phyloP scores from a whole-genome alignment of 176 grass and related monocot genomes.

The Oryza longistaminata region DNA sequence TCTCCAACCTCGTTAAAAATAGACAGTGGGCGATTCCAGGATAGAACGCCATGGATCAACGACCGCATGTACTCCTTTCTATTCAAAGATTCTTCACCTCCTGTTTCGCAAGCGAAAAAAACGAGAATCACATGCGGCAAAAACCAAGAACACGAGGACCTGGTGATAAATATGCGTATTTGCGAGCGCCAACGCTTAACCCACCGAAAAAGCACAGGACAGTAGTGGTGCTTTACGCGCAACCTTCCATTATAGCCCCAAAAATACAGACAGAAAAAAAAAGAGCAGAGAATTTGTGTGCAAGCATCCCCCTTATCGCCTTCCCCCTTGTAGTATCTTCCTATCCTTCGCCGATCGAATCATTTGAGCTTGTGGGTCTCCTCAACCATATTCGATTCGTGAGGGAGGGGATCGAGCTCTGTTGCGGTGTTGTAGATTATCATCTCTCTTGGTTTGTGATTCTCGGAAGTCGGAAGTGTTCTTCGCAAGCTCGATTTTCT shows the following conservation, averaged over 20 bases:
- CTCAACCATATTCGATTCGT: neutral
- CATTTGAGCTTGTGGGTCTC: conserved; percentile 19
- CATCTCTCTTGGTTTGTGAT: neutral
- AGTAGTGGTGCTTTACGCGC: conserved; percentile 48
- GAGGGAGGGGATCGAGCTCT: conserved; percentile 24
- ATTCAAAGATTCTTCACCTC: neutral
- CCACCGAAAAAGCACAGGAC: conserved; percentile 25
- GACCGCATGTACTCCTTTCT: neutral
- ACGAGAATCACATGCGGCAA: neutral
- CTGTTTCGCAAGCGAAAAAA: neutral
- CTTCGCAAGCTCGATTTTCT: neutral
- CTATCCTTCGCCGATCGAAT: conserved; percentile 43
- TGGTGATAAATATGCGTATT: conserved; percentile 11
- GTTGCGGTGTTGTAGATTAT: neutral
- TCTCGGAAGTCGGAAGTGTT: neutral
- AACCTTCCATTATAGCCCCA: conserved; percentile 53
- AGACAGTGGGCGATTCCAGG: neutral
- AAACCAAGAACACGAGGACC: neutral
- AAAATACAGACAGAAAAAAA: conserved; percentile 41
- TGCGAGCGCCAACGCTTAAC: conserved; percentile 9
- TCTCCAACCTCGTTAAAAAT: neutral
- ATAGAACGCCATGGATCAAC: neutral
- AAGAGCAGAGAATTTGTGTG: conserved; percentile 32
- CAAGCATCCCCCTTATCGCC: conserved; percentile 29
- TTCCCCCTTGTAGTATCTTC: neutral